Evolutionary conservation across 139 green algal genomes (phyloP), one percentile per base, ranked within the genome.

Genomic region (Coelastrella sp.): DNA sequence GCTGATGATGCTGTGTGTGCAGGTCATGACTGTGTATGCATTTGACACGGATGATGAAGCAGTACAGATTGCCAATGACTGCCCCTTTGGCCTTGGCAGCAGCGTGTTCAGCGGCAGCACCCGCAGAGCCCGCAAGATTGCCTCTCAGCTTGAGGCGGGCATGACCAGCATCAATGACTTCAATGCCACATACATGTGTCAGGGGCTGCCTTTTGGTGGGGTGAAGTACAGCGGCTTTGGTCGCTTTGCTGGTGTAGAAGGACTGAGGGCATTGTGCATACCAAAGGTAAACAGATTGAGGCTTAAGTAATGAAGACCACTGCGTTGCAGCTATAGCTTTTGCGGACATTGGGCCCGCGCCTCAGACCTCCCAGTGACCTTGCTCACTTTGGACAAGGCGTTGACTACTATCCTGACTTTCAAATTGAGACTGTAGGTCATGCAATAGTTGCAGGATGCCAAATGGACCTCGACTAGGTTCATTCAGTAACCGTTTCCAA

Each of bases 131-230:
- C 85, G 88, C n/a, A 94, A 51, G 11, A 94, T 99, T 11, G 94
- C 84, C 11, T n/a, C 48, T 0, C 87, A 87, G 21, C 81, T 98
- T 27, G 89, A 96, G 71, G 94, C 80, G 11, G 96, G 96, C 87
- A 99, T 99, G 96, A 93, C 88, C 17, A 91, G 88, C 85, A 95
- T 99, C 87, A 99, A 99, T 84, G 97, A 99, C 90, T 99, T 99
- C 84, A 93, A 90, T 48, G 94, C 93, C 25, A 99, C 96, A 50
- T 99, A 99, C 90, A 98, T 99, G 96, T 97, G 93, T 90, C 97
- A 99, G 92, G 96, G 92, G 2, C 93, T 99, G 90, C 97, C 97
- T 2, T 99, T 99, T 93, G 97, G 97, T 34, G 97, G 97, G 34
- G 96, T 99, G 35, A 99, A 99, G 91, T 90, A 98, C 50, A 95